A percentile compares a stretch with the other conserved stretches of the same genome.
Conservation (phyloP, 139 green algal species). For the Coccomyxa sp. region DNA sequence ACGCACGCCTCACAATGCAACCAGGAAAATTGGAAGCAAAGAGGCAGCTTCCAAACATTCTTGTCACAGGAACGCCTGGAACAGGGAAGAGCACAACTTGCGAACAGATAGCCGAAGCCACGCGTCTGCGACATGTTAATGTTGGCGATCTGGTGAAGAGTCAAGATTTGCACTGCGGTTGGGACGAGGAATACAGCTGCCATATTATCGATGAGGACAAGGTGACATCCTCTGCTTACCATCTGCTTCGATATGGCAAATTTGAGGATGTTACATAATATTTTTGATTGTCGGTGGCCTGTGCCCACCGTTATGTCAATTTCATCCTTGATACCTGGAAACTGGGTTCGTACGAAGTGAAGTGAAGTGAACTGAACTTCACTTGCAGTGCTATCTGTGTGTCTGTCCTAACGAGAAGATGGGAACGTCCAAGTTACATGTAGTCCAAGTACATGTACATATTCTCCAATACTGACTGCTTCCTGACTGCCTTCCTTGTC, state of each 20-base stretch:
- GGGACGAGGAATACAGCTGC: constrained; percentile 81
- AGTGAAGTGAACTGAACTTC: no score
- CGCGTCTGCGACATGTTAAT: constrained; percentile 74
- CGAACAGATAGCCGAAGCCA: constrained; percentile 54
- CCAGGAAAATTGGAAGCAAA: no score
- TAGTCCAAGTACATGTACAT: background rate
- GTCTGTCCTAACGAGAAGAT: no score
- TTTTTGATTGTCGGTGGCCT: background rate
- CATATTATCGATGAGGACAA: constrained; percentile 95
- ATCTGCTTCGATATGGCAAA: background rate
- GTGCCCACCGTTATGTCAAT: no score
- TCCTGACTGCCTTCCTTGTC: background rate
- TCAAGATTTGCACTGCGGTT: constrained; percentile 71
- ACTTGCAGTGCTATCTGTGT: no score
- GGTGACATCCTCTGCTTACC: constrained; percentile 30
- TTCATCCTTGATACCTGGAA: no score
- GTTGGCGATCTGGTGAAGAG: constrained; percentile 82
- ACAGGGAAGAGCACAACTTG: constrained; percentile 88
- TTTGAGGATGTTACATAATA: background rate
- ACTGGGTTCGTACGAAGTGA: no score
- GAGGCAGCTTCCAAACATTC: constrained; percentile 69
- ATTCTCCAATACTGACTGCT: background rate
- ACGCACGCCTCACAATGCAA: no score
- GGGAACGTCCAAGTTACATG: background rate
- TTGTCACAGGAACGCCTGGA: constrained; percentile 93